A percentile compares a stretch with the other conserved stretches of the same genome.
Evolutionary conservation across 1,139 yeast genomes (phyloP).

Genomic region (Suhomyces choctaworum): DNA sequence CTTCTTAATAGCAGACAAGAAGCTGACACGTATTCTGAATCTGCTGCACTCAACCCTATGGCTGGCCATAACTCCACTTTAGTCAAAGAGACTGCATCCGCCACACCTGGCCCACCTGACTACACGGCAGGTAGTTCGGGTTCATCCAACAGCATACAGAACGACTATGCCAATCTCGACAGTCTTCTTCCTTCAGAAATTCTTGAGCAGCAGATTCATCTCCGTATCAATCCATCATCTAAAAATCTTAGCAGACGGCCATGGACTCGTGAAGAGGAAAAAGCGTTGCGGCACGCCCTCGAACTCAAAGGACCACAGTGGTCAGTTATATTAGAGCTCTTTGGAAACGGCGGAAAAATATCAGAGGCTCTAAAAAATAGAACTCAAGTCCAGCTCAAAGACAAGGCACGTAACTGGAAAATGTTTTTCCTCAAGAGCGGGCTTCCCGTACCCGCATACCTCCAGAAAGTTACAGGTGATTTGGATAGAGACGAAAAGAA

Average conservation of each 20-base stretch:
- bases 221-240: slow-evolving; percentile 35
- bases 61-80: neutral
- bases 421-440: slow-evolving; percentile 75
- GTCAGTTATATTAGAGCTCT: slow-evolving; percentile 82
- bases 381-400: slow-evolving; percentile 88
- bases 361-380: slow-evolving; percentile 83
- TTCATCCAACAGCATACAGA: neutral
- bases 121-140: neutral
- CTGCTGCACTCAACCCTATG: neutral
- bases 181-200: slow-evolving; percentile 49
- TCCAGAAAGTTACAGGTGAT: slow-evolving; percentile 85
- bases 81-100: neutral
- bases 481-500: slow-evolving; percentile 55
- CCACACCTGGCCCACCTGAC: neutral
- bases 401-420: slow-evolving; percentile 94
- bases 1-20: slow-evolving; percentile 13
- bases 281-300: slow-evolving; percentile 77
- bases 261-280: slow-evolving; percentile 91
- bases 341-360: slow-evolving; percentile 89
- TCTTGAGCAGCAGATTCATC: slow-evolving; percentile 46
- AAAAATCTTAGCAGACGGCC: slow-evolving; percentile 53
- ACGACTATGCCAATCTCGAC: slow-evolving; percentile 26
- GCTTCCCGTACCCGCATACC: slow-evolving; percentile 72
- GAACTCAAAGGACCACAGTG: slow-evolving; percentile 89
- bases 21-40: slow-evolving; percentile 1